Evolutionary conservation across 768 basidiomycete species (phyloP).

Genomic region (Mrakia gelida): DNA sequence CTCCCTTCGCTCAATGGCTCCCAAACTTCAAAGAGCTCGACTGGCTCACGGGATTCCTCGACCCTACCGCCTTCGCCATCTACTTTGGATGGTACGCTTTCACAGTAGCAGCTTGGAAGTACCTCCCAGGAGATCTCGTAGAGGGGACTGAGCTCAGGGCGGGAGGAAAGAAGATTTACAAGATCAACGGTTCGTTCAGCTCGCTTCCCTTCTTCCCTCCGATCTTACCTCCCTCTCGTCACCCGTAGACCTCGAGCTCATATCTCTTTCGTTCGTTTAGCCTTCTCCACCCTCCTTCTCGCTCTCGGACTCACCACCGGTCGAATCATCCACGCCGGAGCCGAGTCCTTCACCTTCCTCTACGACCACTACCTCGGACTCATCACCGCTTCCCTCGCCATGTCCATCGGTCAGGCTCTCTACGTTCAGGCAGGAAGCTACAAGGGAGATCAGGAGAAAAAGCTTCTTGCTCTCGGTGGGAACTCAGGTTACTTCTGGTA

Average conservation of each 20-base stretch:
- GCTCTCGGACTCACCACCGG: conserved; percentile 69
- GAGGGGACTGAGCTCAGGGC: conserved; percentile 49
- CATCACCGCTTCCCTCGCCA: conserved; percentile 70
- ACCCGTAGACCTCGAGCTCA: neutral
- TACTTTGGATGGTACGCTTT: conserved; percentile 92
- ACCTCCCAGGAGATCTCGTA: conserved; percentile 70
- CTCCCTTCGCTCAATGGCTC: conserved; percentile 26
- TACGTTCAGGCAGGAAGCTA: conserved; percentile 67
- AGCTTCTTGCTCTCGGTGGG: conserved; percentile 83
- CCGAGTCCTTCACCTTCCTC: conserved; percentile 75
- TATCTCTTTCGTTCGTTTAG: conserved; percentile 47
- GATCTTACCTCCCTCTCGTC: neutral
- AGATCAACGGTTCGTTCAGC: conserved; percentile 21
- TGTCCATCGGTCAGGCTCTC: conserved; percentile 69
- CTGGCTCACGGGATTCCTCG: conserved; percentile 64
- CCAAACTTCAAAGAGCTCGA: conserved; percentile 23
- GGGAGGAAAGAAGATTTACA: conserved; percentile 4
- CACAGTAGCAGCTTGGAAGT: conserved; percentile 70
- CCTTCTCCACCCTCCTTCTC: conserved; percentile 79
- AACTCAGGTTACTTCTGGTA: conserved; percentile 83
- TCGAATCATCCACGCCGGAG: conserved; percentile 66
- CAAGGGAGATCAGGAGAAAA: conserved; percentile 47
- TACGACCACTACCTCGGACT: conserved; percentile 91
- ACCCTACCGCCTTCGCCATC: conserved; percentile 65
- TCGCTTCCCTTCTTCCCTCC: neutral